These are phyloP conservation scores for Ceratocystis alfenasii DNA, from an alignment of 2,329 filamentous ascomycete species.

Conservation along the genomic window DNA sequence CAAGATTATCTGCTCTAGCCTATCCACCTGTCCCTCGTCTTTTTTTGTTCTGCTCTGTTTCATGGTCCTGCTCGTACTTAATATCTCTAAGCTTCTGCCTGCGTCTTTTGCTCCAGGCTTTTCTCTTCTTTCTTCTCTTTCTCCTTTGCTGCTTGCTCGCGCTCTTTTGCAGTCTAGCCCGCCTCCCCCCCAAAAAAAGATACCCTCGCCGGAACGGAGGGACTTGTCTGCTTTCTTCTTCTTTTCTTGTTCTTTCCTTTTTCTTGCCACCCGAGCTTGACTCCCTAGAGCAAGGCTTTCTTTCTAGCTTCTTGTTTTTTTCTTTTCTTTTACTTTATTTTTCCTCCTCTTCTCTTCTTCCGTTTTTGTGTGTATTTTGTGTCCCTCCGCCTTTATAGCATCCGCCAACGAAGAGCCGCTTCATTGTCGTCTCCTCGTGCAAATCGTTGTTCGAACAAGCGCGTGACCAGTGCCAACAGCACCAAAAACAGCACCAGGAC, in stretches of 20 bases:
- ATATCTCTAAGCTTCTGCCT: background rate
- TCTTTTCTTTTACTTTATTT: constrained; percentile 2
- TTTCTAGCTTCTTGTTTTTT: constrained; percentile 18
- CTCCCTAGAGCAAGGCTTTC: background rate
- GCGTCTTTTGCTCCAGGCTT: background rate
- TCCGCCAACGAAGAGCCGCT: background rate
- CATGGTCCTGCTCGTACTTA: constrained; percentile 5
- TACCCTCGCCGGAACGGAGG: constrained; percentile 8
- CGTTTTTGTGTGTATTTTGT: background rate
- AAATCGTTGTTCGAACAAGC: background rate
- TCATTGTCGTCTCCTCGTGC: constrained; percentile 1
- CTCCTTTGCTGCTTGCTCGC: constrained; percentile 15
- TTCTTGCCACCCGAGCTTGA: constrained; percentile 5
- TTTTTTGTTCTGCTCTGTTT: background rate
- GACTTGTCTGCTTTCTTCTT: constrained; percentile 13
- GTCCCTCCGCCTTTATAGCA: constrained; percentile 6
- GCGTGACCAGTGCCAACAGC: background rate
- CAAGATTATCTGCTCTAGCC: constrained; percentile 7
- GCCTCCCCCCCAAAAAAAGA: background rate
- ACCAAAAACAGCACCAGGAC: background rate
- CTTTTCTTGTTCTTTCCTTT: constrained; percentile 14
- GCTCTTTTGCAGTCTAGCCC: constrained; percentile 16
- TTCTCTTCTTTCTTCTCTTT: constrained; percentile 16
- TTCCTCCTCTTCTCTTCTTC: too few species aligned
- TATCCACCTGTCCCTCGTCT: background rate